Conservation (phyloP, 495 filamentous ascomycete species). For the Annulohypoxylon stygium region DNA sequence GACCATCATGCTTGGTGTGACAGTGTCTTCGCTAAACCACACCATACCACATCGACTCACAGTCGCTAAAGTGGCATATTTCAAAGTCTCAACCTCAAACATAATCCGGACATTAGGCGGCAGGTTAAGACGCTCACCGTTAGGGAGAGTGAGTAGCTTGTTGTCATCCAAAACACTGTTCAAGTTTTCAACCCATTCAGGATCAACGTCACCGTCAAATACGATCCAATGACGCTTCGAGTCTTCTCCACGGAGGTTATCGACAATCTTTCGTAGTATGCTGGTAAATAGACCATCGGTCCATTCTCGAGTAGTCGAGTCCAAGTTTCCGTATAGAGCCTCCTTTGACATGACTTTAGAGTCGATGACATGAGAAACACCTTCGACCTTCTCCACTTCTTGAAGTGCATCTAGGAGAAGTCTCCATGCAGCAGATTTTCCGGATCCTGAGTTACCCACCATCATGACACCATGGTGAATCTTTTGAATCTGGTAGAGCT, state of each 20-base stretch:
- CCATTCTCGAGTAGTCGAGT: constrained; percentile 98
- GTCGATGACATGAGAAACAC: constrained; percentile 97
- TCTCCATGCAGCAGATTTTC: constrained; percentile 95
- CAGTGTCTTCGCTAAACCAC: constrained; percentile 98
- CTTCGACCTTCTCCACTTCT: constrained; percentile 88
- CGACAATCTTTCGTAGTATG: constrained; percentile 96
- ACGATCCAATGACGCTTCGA: constrained; percentile 98
- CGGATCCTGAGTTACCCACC: constrained; percentile 95
- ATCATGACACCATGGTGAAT: constrained; percentile 99
- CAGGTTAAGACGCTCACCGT: constrained; percentile 95
- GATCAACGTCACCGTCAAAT: constrained; percentile 98
- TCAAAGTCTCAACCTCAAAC: constrained; percentile 99
- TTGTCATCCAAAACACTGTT: constrained; percentile 99
- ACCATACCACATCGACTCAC: constrained; percentile 99
- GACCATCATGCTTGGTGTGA: constrained; percentile 92
- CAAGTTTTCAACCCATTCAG: constrained; percentile 99
- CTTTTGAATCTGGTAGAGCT: constrained; percentile 96
- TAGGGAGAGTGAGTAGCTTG: constrained; percentile 94
- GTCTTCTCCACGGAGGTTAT: constrained; percentile 97
- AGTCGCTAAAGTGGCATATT: constrained; percentile 96
- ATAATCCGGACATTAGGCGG: constrained; percentile 97
- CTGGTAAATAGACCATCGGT: constrained; percentile 98
- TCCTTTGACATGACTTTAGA: constrained; percentile 99
- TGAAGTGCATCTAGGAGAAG: constrained; percentile 94
- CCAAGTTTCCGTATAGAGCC: constrained; percentile 91